Evolutionary conservation across 2,329 filamentous ascomycete genomes (phyloP).

Genomic region (Cladobotryum mycophilum): DNA sequence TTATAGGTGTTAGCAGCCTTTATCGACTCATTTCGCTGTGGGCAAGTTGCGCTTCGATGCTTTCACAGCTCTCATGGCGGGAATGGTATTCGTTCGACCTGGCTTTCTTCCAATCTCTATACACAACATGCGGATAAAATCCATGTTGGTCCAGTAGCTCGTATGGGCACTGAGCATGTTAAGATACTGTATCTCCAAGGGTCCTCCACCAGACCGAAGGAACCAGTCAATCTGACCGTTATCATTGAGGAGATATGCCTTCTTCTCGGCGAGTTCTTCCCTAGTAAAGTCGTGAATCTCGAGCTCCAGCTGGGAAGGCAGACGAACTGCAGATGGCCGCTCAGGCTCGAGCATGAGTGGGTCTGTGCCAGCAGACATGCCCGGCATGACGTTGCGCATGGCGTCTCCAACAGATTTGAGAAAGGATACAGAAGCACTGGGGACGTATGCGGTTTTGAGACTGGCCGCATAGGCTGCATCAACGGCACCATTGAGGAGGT

Average conservation of each 20-base stretch:
- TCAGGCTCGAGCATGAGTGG: slow-evolving; percentile 25
- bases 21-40: neutral
- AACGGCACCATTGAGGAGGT: slow-evolving; percentile 84
- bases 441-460: slow-evolving; percentile 73
- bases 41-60: slow-evolving; percentile 33
- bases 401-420: slow-evolving; percentile 58
- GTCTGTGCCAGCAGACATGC: slow-evolving; percentile 30
- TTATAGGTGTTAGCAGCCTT: too few species aligned
- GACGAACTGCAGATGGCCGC: slow-evolving; percentile 37
- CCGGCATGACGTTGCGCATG: slow-evolving; percentile 56
- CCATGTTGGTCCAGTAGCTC: slow-evolving; percentile 82
- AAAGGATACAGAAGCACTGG: slow-evolving; percentile 61
- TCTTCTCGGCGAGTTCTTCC: slow-evolving; percentile 86
- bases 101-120: slow-evolving; percentile 74
- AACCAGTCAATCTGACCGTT: slow-evolving; percentile 95
- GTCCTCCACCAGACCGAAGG: slow-evolving; percentile 74
- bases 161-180: slow-evolving; percentile 96
- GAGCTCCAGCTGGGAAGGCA: slow-evolving; percentile 70
- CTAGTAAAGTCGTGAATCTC: slow-evolving; percentile 92
- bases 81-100: slow-evolving; percentile 56
- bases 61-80: slow-evolving; percentile 55
- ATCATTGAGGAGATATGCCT: slow-evolving; percentile 83
- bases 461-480: slow-evolving; percentile 72
- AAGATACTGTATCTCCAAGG: slow-evolving; percentile 89
- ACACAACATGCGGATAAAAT: slow-evolving; percentile 87